Evolutionary conservation across 306 rosid species (phyloP), one percentile per base, ranked within the genome.

Genomic region (Ormosia emarginata): DNA sequence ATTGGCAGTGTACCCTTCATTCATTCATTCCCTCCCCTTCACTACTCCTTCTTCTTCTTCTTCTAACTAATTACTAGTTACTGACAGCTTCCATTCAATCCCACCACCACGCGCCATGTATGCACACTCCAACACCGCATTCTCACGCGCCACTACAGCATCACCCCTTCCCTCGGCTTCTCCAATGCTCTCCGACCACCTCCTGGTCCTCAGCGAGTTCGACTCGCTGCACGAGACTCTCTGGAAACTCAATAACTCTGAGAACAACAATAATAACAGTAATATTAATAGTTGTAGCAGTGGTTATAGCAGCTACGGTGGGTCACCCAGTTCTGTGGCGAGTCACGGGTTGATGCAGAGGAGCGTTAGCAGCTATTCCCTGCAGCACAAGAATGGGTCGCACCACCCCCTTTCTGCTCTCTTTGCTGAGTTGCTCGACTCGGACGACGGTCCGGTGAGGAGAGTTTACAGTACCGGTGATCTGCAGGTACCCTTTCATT

Each of bases 381-480:
- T 91, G 37, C 83, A 79, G 33, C 83, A 79, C 4, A 84, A 76
- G 63, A 79, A 74, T 77, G 87, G 88, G 66, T 61, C 82, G 71
- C 92, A 74, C 82, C 90, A 85, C n/a, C 65, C 88, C 4, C 32
- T 87, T 30, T 80, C 90, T 1, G 47, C 84, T 71, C 41, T 88
- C 5, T 40, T 87, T 2, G 62, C 87, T 2, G 83, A 87, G 67
- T 61, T 88, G 10, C 32, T 88, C 24, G 81, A 86, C 40, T 71
- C 83, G 1, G 71, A 87, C 3, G 43, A 84, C 11, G 36, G 82
- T 70, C 92, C 90, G 0, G 87, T 95, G 0, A 71, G 95, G 63
- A 88, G 90, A 87, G 97, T 83, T 65, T 88, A 75, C 83, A 93
- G 97, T 37, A 63, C 97, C 9, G 95, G 89, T 4, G 94, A 92